A percentile compares a stretch with the other conserved stretches of the same genome.
Conservation (phyloP, 257 asterid genomes). For the Echium plantagineum region DNA sequence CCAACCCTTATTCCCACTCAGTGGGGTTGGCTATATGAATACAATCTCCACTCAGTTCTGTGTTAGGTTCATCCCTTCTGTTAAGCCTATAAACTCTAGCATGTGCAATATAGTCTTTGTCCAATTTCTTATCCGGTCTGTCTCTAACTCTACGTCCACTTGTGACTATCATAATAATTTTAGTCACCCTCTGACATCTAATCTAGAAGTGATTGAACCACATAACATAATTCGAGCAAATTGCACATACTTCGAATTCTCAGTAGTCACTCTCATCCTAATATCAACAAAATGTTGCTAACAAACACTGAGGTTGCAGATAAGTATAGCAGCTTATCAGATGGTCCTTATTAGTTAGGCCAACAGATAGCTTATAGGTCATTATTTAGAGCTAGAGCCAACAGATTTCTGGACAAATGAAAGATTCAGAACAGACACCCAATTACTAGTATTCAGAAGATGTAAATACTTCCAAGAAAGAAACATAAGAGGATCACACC, state of each 20-base stretch:
- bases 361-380: not conserved
- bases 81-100: no score
- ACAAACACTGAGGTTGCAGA: not conserved
- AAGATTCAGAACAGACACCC: not conserved
- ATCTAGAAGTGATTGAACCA: no score
- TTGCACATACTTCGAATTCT: not conserved
- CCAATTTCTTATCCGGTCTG: no score
- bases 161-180: no score
- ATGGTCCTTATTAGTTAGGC: not conserved
- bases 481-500: conserved; percentile 27
- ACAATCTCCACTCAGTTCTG: no score
- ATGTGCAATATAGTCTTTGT: no score
- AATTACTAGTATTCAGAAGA: not conserved
- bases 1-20: no score
- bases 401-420: not conserved
- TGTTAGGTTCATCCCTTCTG: no score
- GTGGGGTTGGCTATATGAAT: no score
- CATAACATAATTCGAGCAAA: no score
- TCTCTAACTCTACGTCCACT: no score
- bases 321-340: not conserved
- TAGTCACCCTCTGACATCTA: no score
- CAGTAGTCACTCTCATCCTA: not conserved
- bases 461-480: not conserved
- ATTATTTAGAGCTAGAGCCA: not conserved
- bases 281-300: not conserved